Base-by-base conservation (phyloP, 768 basidiomycete species). In the Omphalotus guepiniiformis region DNA sequence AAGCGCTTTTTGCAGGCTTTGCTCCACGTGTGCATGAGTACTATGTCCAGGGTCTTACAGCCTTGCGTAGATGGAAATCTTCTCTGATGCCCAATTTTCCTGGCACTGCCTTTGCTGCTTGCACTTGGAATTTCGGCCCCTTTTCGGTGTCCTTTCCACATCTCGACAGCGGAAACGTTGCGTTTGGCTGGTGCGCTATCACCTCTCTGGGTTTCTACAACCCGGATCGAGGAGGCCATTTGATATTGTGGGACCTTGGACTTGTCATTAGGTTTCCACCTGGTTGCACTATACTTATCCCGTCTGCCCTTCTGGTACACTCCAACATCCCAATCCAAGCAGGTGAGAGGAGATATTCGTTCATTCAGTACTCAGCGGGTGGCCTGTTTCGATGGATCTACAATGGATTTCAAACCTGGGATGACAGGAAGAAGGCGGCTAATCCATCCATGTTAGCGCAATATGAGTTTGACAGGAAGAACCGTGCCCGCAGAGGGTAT, bases 361-460 rank as follows among this genome's bases (percentile, higher is more conserved):
- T 61, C 28, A 60, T 55, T 3, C 59, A 60, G 32, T 61, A 58
- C 41, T 41, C 51, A 18, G 55, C 59, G 5, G 59, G 59, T 4
- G 56, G 56, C 8, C 29, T 61, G 3, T 55, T 58, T 46, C 51
- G 60, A 6, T 61, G 57, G 55, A 53, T 52, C 3, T 22, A 47
- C 1, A 55, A 56, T 40, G 59, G 58, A 21, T 42, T 42, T 18
- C 23, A 42, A 27, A 7, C 41, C n/a, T n/a, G n/a, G n/a, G n/a
- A n/a, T n/a, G n/a, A n/a, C n/a, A n/a, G n/a, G n/a, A n/a, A n/a
- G n/a, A n/a, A n/a, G n/a, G n/a, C n/a, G n/a, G n/a, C n/a, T n/a
- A n/a, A n/a, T n/a, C n/a, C n/a, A n/a, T n/a, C n/a, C n/a, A n/a
- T n/a, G n/a, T n/a, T n/a, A n/a, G n/a, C n/a, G n/a, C n/a, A n/a